Evolutionary conservation across 2,329 filamentous ascomycete genomes (phyloP), one percentile per base, ranked within the genome.

Genomic region (Neofusicoccum ribis): DNA sequence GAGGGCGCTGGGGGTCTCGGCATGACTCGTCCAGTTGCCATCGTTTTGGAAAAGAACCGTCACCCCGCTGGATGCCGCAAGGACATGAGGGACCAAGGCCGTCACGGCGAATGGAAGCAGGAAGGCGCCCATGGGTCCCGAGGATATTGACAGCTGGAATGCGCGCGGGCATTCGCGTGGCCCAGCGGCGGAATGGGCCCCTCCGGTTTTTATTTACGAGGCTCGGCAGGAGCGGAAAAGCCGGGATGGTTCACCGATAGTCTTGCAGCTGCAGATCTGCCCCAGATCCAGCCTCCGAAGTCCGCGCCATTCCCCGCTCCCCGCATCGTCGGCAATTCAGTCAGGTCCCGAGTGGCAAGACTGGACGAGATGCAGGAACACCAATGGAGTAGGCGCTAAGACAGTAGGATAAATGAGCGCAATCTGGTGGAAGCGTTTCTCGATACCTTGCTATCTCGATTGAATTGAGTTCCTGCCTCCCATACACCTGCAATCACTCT

Each of bases 21-120:
- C 56, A 60, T 60, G 56, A 23, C 56, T 60, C 56, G 56, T 60
- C 56, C 41, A 60, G 23, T 60, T 60, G 43, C 56, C 56, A 20
- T 60, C 43, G 15, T 60, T 60, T n/a, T 60, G 56, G 56, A 60
- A 60, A 17, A 60, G 56, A 23, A 60, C 41, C 4, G 56, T 31
- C 23, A 47, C 56, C n/a, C 27, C 56, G 9, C n/a, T 20, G 9
- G 56, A 46, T 3, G 31, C 27, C 9, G 27, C 41, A 5, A 46
- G 23, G 9, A 17, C 37, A 17, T 15, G 14, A 34, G 56, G 41
- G 14, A 60, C 11, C 11, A 31, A 5, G 15, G 31, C 15, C 6
- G 56, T 43, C 9, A 36, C 5, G 15, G 17, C 12, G 9, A 37
- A 36, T 6, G 56, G 9, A 9, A 12, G 9, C 12, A 36, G n/a